Base-by-base conservation (phyloP, 306 rosid genomes). In the Cyclanthera cordifolia region DNA sequence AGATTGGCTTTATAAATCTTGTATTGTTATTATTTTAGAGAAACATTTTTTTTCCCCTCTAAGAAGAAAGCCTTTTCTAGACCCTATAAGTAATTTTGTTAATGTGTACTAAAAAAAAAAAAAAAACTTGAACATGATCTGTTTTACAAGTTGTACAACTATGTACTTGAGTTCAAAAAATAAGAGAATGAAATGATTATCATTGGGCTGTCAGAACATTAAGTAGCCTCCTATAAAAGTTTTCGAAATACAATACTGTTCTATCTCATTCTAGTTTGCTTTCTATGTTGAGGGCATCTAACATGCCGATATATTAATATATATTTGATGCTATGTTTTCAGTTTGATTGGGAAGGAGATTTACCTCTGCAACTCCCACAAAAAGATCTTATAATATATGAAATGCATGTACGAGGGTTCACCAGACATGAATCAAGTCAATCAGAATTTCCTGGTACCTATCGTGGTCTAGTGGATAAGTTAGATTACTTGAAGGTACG, bases 341-440 rank as follows among this genome's bases (percentile, higher is more conserved):
- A 93, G 98, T 93, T 82, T 82, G 94, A 93, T 74, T 93, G 98
- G 98, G 94, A 93, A 86, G 98, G 98, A 60, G 98, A 93, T 80
- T 83, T 93, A 80, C 94, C 96, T 50, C 76, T 89, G 79, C 85
- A 72, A 54, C 79, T 83, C 69, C 87, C 88, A 71, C 95, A 87
- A 53, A 86, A 82, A 80, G 95, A 93, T 78, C 96, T 93, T 71
- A 70, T 93, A 47, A 81, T 90, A 67, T 93, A 90, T 75, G 98
- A 93, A 83, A 84, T 93, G 94, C 98, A 93, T 78, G 98, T 93
- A 52, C 81, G 96, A 19, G 96, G 95, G 54, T 93, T 89, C 74
- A 87, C 98, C 59, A 86, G 83, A 80, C 98, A 93, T 48, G 94
- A 93, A 73, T 89, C 96, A 6, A 93, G 96, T 72, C 56, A 73